Conservation (phyloP, 805 yeast species). For the Lachancea dasiensis region DNA sequence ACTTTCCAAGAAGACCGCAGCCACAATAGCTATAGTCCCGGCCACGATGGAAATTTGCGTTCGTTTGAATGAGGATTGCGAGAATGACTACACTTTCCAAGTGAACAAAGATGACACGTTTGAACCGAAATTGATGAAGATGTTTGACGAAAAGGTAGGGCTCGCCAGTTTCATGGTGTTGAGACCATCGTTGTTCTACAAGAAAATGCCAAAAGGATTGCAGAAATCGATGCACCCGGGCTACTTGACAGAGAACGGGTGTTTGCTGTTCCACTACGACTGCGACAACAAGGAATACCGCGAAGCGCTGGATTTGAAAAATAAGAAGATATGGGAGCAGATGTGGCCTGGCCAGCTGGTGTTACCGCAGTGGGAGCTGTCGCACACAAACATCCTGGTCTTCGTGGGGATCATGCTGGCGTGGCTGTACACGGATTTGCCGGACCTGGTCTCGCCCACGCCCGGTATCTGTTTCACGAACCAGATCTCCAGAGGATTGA, state of each 20-base stretch:
- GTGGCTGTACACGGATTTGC: conserved; percentile 94
- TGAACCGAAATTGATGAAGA: conserved; percentile 44
- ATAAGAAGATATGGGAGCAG: conserved; percentile 48
- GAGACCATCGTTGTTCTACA: conserved; percentile 74
- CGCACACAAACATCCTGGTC: conserved; percentile 12
- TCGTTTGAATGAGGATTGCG: conserved; percentile 78
- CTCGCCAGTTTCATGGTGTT: conserved; percentile 57
- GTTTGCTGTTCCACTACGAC: conserved; percentile 58
- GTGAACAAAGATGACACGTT: conserved; percentile 57
- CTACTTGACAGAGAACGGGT: conserved; percentile 75
- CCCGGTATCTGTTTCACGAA: conserved; percentile 83
- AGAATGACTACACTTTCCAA: conserved; percentile 85
- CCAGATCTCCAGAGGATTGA: conserved; percentile 37
- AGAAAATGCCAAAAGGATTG: conserved; percentile 59
- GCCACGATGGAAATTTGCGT: conserved; percentile 43
- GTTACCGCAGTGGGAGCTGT: conserved; percentile 30
- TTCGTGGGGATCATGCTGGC: conserved; percentile 34
- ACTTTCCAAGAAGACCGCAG: too few relatives aligned
- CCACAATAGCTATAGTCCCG: background rate
- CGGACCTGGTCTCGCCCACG: conserved; percentile 83
- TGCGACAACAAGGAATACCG: conserved; percentile 46
- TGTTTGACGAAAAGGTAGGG: conserved; percentile 41
- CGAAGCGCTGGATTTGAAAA: conserved; percentile 42
- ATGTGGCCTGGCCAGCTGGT: conserved; percentile 90
- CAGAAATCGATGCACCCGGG: conserved; percentile 58